Evolutionary conservation across 2,329 filamentous ascomycete species (phyloP).

Genomic region (Grosmannia penicillata): DNA sequence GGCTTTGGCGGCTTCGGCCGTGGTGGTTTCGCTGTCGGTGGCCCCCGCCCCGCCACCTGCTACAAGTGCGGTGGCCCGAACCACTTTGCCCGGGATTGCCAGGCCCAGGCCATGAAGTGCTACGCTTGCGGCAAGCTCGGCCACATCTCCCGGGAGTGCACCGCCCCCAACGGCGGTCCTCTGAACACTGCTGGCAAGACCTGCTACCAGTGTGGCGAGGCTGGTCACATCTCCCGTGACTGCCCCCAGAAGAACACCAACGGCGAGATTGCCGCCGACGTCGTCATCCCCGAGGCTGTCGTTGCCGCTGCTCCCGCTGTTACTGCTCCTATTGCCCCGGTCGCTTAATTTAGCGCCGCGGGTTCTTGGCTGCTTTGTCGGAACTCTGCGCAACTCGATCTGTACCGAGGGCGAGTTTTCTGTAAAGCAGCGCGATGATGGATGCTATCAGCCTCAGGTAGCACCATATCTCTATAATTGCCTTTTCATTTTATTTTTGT

Average conservation of each 20-base stretch:
- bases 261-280: slow-evolving; percentile 31
- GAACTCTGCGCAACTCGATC: too few species aligned
- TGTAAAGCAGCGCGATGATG: too few species aligned
- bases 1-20: slow-evolving; percentile 50
- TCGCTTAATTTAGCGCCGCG: too few species aligned
- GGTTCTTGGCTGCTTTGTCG: too few species aligned
- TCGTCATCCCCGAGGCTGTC: slow-evolving; percentile 26
- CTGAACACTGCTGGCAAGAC: slow-evolving; percentile 95
- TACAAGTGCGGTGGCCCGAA: slow-evolving; percentile 78
- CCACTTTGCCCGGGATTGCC: slow-evolving; percentile 96
- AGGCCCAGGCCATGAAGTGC: slow-evolving; percentile 97
- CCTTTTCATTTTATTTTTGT: not conserved
- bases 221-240: slow-evolving; percentile 90
- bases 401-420: too few species aligned
- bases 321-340: slow-evolving; percentile 27
- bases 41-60: slow-evolving; percentile 54
- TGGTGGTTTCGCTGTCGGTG: slow-evolving; percentile 54
- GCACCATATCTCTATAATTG: too few species aligned
- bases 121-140: slow-evolving; percentile 93
- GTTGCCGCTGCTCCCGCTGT: slow-evolving; percentile 20
- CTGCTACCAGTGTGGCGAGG: slow-evolving; percentile 94
- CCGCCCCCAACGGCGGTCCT: slow-evolving; percentile 87
- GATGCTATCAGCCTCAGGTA: too few species aligned
- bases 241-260: slow-evolving; percentile 59
- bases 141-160: slow-evolving; percentile 89